Conservation (phyloP, 768 basidiomycete species). For the Mycena maculata region DNA sequence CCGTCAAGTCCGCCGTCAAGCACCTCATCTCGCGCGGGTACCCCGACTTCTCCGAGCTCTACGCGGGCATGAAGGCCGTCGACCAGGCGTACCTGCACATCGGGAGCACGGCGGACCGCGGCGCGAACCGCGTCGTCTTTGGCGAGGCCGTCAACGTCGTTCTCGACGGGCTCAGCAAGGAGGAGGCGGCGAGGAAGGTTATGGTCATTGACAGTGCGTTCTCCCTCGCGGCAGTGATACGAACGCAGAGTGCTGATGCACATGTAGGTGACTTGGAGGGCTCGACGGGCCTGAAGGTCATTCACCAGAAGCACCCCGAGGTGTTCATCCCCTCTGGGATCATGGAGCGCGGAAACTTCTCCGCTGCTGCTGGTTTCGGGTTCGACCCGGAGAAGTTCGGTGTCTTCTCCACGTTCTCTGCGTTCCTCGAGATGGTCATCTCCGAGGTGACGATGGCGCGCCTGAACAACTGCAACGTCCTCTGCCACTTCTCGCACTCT, state of each 20-base stretch:
- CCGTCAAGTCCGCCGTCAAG: slow-evolving; percentile 81
- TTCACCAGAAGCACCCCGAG: slow-evolving; percentile 91
- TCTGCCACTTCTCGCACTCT: slow-evolving; percentile 91
- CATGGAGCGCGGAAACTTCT: slow-evolving; percentile 88
- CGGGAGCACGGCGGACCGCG: slow-evolving; percentile 79
- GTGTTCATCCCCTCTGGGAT: slow-evolving; percentile 88
- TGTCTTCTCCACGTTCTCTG: slow-evolving; percentile 91
- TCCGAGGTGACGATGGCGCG: slow-evolving; percentile 95
- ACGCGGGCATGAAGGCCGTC: slow-evolving; percentile 72
- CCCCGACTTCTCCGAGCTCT: slow-evolving; percentile 62
- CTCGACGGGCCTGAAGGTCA: slow-evolving; percentile 88
- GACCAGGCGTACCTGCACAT: slow-evolving; percentile 68
- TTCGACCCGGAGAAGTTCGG: slow-evolving; percentile 86
- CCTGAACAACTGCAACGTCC: slow-evolving; percentile 87
- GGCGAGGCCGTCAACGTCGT: slow-evolving; percentile 87
- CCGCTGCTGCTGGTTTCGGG: slow-evolving; percentile 88
- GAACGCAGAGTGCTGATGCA: slow-evolving; percentile 19
- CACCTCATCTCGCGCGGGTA: slow-evolving; percentile 78
- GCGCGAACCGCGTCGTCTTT: slow-evolving; percentile 85
- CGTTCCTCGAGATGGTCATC: slow-evolving; percentile 91
- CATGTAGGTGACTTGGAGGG: slow-evolving; percentile 82
- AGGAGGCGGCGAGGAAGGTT: slow-evolving; percentile 82
- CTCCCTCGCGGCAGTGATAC: background rate
- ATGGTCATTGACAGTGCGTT: slow-evolving; percentile 87
- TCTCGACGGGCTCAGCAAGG: slow-evolving; percentile 78